Percentiles rank a stretch among this genome's conserved stretches.
Evolutionary conservation across 2,329 filamentous ascomycete species (phyloP).

Genomic region (Fusarium decemcellulare): DNA sequence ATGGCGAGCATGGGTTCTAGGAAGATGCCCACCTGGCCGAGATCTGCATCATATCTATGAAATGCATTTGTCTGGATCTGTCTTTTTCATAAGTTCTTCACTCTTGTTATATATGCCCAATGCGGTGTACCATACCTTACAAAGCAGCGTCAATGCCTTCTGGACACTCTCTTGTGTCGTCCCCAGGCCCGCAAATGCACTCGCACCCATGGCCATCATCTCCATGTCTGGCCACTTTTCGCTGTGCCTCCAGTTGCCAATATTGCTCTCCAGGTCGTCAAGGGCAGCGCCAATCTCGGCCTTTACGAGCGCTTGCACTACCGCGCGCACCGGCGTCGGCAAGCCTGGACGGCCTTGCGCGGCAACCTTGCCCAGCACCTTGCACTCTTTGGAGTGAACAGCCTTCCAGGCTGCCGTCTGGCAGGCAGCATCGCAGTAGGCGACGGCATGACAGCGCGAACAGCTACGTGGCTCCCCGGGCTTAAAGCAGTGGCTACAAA

Average conservation of each 20-base stretch:
- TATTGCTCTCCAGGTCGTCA: conserved; percentile 62
- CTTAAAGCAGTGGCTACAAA: conserved; percentile 67
- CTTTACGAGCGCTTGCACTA: conserved; percentile 65
- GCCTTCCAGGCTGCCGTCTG: conserved; percentile 68
- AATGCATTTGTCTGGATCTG: conserved; percentile 76
- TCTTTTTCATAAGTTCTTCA: conserved; percentile 1
- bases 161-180: conserved; percentile 53
- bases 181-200: conserved; percentile 59
- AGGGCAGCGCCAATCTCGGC: conserved; percentile 52
- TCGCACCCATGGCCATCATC: conserved; percentile 61
- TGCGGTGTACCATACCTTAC: conserved; percentile 61
- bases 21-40: conserved; percentile 68
- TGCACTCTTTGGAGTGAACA: conserved; percentile 70
- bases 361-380: conserved; percentile 54
- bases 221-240: conserved; percentile 63
- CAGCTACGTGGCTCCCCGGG: conserved; percentile 57
- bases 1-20: conserved; percentile 70
- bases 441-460: conserved; percentile 65
- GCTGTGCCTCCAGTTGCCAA: conserved; percentile 53
- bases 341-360: conserved; percentile 50
- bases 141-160: conserved; percentile 63
- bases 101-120: background rate
- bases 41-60: conserved; percentile 67
- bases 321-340: conserved; percentile 69
- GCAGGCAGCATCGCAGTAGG: conserved; percentile 69